phyloP scores from a whole-genome alignment of 73 alveolate species.

The Paramecium octaurelia region DNA sequence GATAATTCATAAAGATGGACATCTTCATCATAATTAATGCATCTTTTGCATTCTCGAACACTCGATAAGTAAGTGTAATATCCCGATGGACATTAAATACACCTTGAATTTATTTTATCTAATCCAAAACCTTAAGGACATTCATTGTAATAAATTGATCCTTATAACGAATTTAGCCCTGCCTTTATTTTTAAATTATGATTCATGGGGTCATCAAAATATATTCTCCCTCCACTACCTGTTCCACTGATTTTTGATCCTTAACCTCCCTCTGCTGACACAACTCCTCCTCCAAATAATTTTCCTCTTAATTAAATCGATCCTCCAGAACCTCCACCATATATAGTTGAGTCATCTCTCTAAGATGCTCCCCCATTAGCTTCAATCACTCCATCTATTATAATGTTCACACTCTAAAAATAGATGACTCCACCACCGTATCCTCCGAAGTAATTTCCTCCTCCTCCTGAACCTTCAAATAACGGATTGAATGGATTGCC shows the following conservation, averaged over 20 bases:
- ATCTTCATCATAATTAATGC: neutral
- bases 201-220: neutral
- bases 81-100: neutral
- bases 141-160: neutral
- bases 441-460: neutral
- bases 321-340: constrained; percentile 13
- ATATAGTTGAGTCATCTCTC: neutral
- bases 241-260: neutral
- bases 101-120: neutral
- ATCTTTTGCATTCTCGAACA: neutral
- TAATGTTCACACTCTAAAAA: neutral
- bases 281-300: neutral
- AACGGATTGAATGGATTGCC: neutral
- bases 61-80: neutral
- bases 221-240: constrained; percentile 8
- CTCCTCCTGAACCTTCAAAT: constrained; percentile 2
- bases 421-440: neutral
- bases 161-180: neutral
- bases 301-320: neutral
- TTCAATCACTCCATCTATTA: neutral
- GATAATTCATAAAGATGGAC: neutral
- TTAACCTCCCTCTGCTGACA: neutral
- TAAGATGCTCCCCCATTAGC: neutral
- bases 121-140: neutral
- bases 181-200: neutral